phyloP scores from a whole-genome alignment of 208 protist species.

The Leishmania tarentolae region DNA sequence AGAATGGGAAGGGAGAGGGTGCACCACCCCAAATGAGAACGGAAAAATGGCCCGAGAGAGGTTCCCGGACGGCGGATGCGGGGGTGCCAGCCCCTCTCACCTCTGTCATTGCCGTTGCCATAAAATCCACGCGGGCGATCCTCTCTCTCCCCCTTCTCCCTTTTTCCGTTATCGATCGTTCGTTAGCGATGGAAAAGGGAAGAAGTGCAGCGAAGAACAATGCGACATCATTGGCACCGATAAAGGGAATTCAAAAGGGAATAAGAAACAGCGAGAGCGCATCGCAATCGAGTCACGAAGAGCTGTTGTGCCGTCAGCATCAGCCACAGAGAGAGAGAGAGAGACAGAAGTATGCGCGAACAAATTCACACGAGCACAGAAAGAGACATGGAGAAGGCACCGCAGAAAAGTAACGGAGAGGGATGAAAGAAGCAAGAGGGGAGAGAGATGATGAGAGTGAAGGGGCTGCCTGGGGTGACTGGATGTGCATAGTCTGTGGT shows the following conservation, averaged over 20 bases:
- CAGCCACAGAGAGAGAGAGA: neutral
- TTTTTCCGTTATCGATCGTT: neutral
- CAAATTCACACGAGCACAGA: neutral
- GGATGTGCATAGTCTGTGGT: neutral
- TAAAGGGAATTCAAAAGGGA: neutral
- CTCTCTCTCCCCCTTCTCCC: neutral
- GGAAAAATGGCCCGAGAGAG: too few relatives aligned
- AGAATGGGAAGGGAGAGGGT: neutral
- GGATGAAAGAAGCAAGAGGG: neutral
- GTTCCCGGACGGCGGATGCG: neutral
- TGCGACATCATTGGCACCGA: neutral
- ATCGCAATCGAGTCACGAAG: neutral
- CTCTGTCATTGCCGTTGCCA: neutral
- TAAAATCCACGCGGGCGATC: neutral
- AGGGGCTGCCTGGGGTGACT: neutral
- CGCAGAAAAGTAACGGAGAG: neutral
- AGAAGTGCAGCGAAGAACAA: neutral
- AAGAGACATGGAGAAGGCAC: neutral
- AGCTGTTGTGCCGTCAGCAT: neutral
- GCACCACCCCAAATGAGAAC: neutral
- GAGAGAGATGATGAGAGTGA: too few relatives aligned
- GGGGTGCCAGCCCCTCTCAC: neutral
- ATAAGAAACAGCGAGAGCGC: constrained; percentile 1
- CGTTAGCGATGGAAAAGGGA: neutral
- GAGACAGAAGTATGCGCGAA: neutral